Base-by-base conservation (phyloP, 2,329 filamentous ascomycete species). In the Xylaria sp. region DNA sequence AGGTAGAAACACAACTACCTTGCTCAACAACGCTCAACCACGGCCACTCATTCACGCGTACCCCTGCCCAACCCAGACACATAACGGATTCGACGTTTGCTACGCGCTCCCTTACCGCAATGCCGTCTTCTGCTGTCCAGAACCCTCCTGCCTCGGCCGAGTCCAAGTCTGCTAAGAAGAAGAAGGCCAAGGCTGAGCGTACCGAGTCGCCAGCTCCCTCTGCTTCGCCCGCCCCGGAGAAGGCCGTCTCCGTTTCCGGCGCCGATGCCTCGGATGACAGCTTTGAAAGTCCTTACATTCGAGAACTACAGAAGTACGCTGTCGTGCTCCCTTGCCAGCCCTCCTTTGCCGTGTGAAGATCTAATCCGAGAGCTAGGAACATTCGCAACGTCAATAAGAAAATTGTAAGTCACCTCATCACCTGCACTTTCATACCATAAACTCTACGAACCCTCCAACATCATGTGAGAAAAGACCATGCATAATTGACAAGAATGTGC, bases 331-430 rank as follows among this genome's bases (percentile, higher is more conserved):
- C 36, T 63, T 31, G 27, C 36, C 36, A 31, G 15, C 6, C 9
- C 25, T 22, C 38, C 22, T 9, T 6, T 39, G 44, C 53, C 7
- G 51, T 61, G 25, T 63, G 49, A 47, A 69, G 63, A 44, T 51
- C 71, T 74, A 67, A 73, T 66, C 22, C 31, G 45, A 31, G 53
- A 51, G 13, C 27, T 72, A 97, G 94, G 86, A 93, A 89, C 80
- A 92, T 97, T 74, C 94, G 95, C 77, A 97, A 96, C 80, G 83
- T 96, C 76, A 92, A 90, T 84, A 98, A 97, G 87, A 97, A 97
- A 83, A 90, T 98, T 75, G 93, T 97, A 82, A 83, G 92, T 84
- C 62, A 38, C 47, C 33, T 42, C 79, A 51, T 47, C 7, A 27
- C 33, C 4, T 15, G 7, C 13, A 57, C 31, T 31, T 20, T 20